Percentiles rank a stretch among this genome's conserved stretches.
These are phyloP conservation scores for Rutstroemia sydowiana DNA, from an alignment of 2,329 filamentous ascomycete genomes.

Conservation along the genomic window DNA sequence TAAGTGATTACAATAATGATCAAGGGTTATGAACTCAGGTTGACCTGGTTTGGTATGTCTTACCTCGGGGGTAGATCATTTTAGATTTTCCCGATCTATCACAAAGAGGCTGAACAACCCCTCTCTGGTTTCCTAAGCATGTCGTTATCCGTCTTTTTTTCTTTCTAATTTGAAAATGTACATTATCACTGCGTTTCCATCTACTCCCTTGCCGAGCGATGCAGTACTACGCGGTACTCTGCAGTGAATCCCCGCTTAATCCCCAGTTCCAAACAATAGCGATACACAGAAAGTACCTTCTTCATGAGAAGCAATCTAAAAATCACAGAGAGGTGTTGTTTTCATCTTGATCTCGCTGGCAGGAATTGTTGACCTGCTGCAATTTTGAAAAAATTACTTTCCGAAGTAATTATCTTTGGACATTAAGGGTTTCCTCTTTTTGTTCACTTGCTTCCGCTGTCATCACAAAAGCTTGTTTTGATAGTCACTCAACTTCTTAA, in stretches of 20 bases:
- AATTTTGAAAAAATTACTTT: slow-evolving; percentile 1
- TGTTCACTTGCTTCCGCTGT: slow-evolving; percentile 8
- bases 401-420: slow-evolving; percentile 7
- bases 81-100: slow-evolving; percentile 1
- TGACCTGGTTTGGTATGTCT: not conserved
- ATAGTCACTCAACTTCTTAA: not conserved
- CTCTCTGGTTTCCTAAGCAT: slow-evolving; percentile 3
- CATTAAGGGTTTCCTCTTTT: not conserved
- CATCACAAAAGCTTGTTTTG: slow-evolving; percentile 7
- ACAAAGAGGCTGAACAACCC: slow-evolving; percentile 4
- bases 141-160: slow-evolving; percentile 4
- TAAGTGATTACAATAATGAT: too few species aligned
- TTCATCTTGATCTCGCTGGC: slow-evolving; percentile 3
- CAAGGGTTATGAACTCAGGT: not conserved
- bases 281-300: not conserved
- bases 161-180: not conserved
- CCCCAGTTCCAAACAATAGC: not conserved
- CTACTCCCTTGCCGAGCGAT: slow-evolving; percentile 7
- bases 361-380: not conserved
- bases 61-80: not conserved
- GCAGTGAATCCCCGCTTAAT: not conserved
- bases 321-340: not conserved
- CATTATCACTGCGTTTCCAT: slow-evolving; percentile 3
- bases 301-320: not conserved
- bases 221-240: slow-evolving; percentile 12